These are phyloP conservation scores for Aureobasidium vineae DNA, from an alignment of 2,329 filamentous ascomycete genomes.

Conservation along the genomic window DNA sequence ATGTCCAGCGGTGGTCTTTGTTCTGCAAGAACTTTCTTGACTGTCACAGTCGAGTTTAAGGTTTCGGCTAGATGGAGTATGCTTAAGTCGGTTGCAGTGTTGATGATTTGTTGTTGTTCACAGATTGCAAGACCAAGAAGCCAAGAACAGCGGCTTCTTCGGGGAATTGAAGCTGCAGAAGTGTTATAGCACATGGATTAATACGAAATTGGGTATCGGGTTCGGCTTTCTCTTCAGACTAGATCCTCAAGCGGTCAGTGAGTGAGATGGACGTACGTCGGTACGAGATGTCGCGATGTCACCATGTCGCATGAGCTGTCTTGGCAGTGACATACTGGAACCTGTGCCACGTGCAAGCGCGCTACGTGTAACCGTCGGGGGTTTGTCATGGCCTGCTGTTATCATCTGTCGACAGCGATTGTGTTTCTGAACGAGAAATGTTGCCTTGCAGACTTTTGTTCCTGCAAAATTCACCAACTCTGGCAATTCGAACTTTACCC, in stretches of 20 bases:
- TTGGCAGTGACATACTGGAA: constrained; percentile 10
- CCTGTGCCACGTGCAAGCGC: not conserved
- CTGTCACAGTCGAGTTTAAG: not conserved
- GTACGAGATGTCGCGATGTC: not conserved
- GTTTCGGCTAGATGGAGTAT: not conserved
- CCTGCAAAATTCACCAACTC: not conserved
- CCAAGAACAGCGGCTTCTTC: not conserved
- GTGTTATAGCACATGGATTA: not conserved
- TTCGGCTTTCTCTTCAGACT: not conserved
- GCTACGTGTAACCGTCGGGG: not conserved
- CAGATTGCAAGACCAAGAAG: not conserved
- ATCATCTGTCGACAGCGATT: not conserved
- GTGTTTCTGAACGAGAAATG: not conserved
- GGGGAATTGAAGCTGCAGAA: not conserved
- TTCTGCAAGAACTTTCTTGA: not conserved
- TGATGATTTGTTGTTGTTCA: not conserved
- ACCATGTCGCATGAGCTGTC: not conserved
- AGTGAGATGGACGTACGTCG: not conserved
- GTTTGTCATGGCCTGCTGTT: not conserved
- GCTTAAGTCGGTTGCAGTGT: not conserved
- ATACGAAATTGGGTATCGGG: not conserved
- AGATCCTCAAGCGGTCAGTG: not conserved
- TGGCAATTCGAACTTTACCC: not conserved
- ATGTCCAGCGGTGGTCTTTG: not conserved
- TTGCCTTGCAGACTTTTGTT: not conserved